phyloP scores from a whole-genome alignment of 2,329 filamentous ascomycete species.

The Pseudopithomyces maydicus region DNA sequence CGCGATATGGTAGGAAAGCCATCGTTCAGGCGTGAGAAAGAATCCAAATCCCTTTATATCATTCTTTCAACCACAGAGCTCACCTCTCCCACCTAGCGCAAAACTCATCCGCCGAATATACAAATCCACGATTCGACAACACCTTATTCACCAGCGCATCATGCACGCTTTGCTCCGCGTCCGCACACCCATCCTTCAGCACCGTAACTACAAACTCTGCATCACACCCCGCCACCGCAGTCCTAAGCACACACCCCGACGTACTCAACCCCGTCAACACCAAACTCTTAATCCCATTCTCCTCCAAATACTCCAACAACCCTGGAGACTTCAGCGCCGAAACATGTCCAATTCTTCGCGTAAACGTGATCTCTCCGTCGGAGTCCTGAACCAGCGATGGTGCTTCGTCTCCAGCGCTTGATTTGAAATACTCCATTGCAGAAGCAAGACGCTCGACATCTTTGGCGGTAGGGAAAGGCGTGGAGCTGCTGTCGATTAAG shows the following conservation, averaged over 20 bases:
- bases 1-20: too few relatives aligned
- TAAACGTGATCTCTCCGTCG: conserved; percentile 23
- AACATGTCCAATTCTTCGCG: conserved; percentile 24
- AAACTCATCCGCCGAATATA: conserved; percentile 5
- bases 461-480: conserved; percentile 29
- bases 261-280: conserved; percentile 23
- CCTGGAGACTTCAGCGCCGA: conserved; percentile 34
- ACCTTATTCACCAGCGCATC: conserved; percentile 11
- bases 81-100: not conserved
- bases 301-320: conserved; percentile 21
- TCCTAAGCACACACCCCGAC: conserved; percentile 21
- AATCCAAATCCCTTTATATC: too few relatives aligned
- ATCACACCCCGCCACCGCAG: conserved; percentile 26
- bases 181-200: conserved; percentile 31
- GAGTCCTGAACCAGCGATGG: conserved; percentile 13
- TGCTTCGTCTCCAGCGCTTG: conserved; percentile 19
- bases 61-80: not conserved
- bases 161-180: conserved; percentile 23
- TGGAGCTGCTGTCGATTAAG: conserved; percentile 25
- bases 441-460: conserved; percentile 11
- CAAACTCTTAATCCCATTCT: conserved; percentile 24
- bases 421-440: conserved; percentile 13
- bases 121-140: conserved; percentile 3
- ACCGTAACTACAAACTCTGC: conserved; percentile 34
- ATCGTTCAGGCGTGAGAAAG: too few relatives aligned